Evolutionary conservation across 2,329 filamentous ascomycete genomes (phyloP).

Genomic region (Tolypocladium tropicale): DNA sequence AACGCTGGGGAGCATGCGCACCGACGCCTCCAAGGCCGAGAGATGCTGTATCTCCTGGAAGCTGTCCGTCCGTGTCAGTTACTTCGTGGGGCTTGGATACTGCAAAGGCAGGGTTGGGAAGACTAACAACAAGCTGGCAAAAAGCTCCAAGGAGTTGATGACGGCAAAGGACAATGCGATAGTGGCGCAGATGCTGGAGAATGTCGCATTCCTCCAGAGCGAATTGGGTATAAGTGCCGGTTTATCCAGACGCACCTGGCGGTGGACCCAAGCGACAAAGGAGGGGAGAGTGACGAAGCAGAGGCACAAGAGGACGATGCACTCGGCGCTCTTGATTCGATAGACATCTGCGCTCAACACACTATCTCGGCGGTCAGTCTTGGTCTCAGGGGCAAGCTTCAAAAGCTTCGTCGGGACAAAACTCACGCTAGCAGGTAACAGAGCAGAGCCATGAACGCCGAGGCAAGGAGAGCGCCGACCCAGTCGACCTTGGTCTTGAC

Average conservation of each 20-base stretch:
- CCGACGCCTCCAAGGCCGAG: slow-evolving; percentile 30
- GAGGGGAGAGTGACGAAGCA: slow-evolving; percentile 30
- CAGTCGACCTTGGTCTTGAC: slow-evolving; percentile 38
- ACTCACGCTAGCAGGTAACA: slow-evolving; percentile 45
- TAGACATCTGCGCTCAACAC: slow-evolving; percentile 26
- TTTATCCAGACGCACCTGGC: slow-evolving; percentile 30
- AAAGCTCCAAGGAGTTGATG: slow-evolving; percentile 35
- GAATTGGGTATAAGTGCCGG: slow-evolving; percentile 52
- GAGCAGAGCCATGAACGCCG: slow-evolving; percentile 33
- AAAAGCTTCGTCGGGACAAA: not conserved
- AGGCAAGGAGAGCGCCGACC: slow-evolving; percentile 38
- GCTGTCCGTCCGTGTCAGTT: slow-evolving; percentile 14
- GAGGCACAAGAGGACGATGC: slow-evolving; percentile 34
- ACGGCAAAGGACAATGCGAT: slow-evolving; percentile 35
- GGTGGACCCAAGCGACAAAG: slow-evolving; percentile 45
- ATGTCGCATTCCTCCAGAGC: slow-evolving; percentile 47
- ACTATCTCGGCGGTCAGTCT: slow-evolving; percentile 4
- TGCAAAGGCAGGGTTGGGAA: not conserved
- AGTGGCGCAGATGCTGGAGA: slow-evolving; percentile 43
- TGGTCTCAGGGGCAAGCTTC: not conserved
- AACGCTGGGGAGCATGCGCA: slow-evolving; percentile 34
- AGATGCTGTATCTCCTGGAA: slow-evolving; percentile 40
- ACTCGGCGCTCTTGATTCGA: slow-evolving; percentile 30
- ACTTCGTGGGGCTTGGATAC: not conserved
- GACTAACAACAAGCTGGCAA: slow-evolving; percentile 36